These are phyloP conservation scores for Viola pubescens DNA, from an alignment of 441 rosid genomes.

Conservation along the genomic window DNA sequence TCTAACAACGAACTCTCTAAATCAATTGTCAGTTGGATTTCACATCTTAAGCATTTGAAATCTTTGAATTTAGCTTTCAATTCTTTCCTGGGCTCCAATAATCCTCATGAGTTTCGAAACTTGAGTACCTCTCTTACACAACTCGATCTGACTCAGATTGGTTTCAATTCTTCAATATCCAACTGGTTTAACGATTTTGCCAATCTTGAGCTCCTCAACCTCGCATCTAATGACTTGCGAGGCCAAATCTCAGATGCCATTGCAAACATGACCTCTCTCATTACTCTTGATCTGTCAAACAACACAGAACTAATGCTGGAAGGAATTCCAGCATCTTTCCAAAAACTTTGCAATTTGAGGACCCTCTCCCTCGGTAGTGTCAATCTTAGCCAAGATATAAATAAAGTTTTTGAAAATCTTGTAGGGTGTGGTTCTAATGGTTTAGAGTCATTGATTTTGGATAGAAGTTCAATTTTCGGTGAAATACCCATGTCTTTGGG, in stretches of 20 bases:
- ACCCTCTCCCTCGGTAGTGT: not conserved
- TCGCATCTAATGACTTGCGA: conserved; percentile 3
- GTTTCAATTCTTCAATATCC: conserved; percentile 8
- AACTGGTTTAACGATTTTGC: not conserved
- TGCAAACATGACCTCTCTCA: conserved; percentile 7
- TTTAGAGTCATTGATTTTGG: not conserved
- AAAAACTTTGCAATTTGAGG: conserved; percentile 8
- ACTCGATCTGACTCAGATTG: not conserved
- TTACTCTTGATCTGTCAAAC: not conserved
- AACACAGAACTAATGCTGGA: not conserved
- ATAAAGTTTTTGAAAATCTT: conserved; percentile 2
- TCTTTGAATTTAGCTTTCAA: not conserved
- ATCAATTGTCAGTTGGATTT: not conserved
- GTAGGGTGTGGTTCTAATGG: conserved; percentile 4
- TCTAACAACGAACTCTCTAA: conserved; percentile 2
- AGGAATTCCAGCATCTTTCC: conserved; percentile 2
- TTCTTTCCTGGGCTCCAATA: conserved; percentile 5
- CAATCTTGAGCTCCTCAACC: no score
- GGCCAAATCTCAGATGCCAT: conserved; percentile 15
- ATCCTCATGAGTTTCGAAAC: not conserved
- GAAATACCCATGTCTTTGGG: conserved; percentile 9
- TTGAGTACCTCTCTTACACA: not conserved
- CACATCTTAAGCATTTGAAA: not conserved
- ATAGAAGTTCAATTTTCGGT: not conserved
- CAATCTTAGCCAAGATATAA: conserved; percentile 3